Conservation (phyloP, 768 basidiomycete genomes). For the Pseudohyphozyma bogoriensis region DNA sequence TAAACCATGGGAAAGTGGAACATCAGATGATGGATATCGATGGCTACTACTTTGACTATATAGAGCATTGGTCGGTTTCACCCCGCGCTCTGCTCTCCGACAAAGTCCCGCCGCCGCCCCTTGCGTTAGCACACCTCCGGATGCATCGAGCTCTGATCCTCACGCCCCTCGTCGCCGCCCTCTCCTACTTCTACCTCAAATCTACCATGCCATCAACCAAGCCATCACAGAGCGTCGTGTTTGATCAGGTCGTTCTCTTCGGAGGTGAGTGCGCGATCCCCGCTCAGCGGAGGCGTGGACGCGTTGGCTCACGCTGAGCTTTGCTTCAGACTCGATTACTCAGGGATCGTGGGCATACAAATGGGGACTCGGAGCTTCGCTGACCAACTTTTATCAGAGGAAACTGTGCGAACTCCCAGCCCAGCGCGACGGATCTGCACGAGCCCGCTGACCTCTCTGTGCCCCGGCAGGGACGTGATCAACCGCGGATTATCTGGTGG, state of each 20-base stretch:
- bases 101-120: no score
- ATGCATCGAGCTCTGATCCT: not conserved
- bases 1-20: no score
- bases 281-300: not conserved
- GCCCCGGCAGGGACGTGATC: constrained; percentile 18
- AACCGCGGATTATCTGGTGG: constrained; percentile 27
- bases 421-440: not conserved
- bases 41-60: no score
- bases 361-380: constrained; percentile 11
- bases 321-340: constrained; percentile 24
- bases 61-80: no score
- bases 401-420: constrained; percentile 13
- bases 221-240: not conserved
- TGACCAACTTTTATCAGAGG: constrained; percentile 24
- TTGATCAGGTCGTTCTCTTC: constrained; percentile 20
- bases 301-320: not conserved
- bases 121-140: no score
- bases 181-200: not conserved
- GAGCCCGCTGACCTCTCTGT: not conserved
- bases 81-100: no score
- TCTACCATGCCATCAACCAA: not conserved
- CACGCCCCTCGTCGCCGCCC: not conserved
- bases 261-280: constrained; percentile 8
- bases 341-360: constrained; percentile 18
- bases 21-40: no score